Evolutionary conservation across 2,329 filamentous ascomycete species (phyloP), one percentile per base, ranked within the genome.

Genomic region (Colletotrichum kahawae): DNA sequence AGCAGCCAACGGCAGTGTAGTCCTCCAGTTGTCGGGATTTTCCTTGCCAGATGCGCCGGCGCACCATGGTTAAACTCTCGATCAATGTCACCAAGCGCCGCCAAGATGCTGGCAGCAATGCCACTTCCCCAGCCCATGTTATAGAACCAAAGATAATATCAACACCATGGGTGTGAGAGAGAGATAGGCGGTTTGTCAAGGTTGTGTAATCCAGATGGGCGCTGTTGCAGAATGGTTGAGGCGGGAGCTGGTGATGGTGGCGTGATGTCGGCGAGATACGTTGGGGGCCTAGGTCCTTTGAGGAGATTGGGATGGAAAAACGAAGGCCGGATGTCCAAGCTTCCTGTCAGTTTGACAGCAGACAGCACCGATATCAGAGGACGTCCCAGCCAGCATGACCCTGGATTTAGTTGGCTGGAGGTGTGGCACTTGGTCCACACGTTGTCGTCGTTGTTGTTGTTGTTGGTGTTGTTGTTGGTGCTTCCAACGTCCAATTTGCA

Each of bases 201-300:
- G 57, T 24, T 75, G 56, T 62, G 63, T 72, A 75, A 75, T 75
- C 63, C 56, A 34, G 51, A 59, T 59, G 34, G 33, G 10, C 48
- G 67, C 59, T 31, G 48, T 60, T 36, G 33, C 18, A 68, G 66
- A 43, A 65, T 14, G 29, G 62, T 38, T 66, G 51, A 59, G 29
- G 38, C 38, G 38, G 9, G 33, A 56, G 67, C 71, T 36, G 59
- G 48, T 56, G 62, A 34, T 51, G 29, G 57, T 67, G 69, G 69
- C 69, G 72, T 72, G 57, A 72, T 72, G 57, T 64, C 34, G 56
- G 62, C 29, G 33, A 57, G 43, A 31, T 38, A 27, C 18, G 59
- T 31, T 36, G 51, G 51, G 21, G 66, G 31, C 7, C 9, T n/a
- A 43, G 38, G 38, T 51, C 34, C 36, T 34, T 51, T 62, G 56